Evolutionary conservation across 495 filamentous ascomycete genomes (phyloP), one percentile per base, ranked within the genome.

Genomic region (Penicilliopsis zonata): DNA sequence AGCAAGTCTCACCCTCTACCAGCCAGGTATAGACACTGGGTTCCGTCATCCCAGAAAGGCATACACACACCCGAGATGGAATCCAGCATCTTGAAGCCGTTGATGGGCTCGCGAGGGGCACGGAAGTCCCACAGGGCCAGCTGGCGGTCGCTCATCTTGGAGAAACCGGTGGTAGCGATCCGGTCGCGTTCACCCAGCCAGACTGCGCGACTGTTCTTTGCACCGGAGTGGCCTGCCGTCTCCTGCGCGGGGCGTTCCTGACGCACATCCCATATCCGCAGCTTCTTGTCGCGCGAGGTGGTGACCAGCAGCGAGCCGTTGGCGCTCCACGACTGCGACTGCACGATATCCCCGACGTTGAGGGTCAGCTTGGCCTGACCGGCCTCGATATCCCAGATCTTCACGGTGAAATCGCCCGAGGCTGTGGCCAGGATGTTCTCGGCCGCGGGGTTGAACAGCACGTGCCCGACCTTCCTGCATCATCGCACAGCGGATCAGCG

Each of bases 41-140:
- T 93, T 21, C 85, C 81, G 31, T 96, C 92, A 53, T 98, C 90
- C 90, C 90, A 98, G 74, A 98, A 98, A 4, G 90, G 90, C 85
- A 98, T 96, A 67, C 84, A 93, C 28, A 98, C 86, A 46, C 92
- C 92, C 12, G 88, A 95, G 41, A 94, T 93, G 16, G 84, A 85
- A 54, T 96, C 92, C 28, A 98, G 65, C 28, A 75, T 78, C 47
- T 74, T 73, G 57, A 94, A 94, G 3, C 85, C 86, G 18, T 82
- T 86, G 44, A 95, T 76, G 12, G 90, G 90, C 40, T 87, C 79
- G 13, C 57, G 59, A 18, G 77, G 78, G 27, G 75, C 72, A 37
- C 85, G 79, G 27, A 88, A 74, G 66, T 98, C 90, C 90, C 90
- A 98, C 21, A 96, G 69, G 18, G 79, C 90, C 47, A 98, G 69